Evolutionary conservation across 148 eudicot genomes (phyloP), one percentile per base, ranked within the genome.

Genomic region (Camellia sinensis): DNA sequence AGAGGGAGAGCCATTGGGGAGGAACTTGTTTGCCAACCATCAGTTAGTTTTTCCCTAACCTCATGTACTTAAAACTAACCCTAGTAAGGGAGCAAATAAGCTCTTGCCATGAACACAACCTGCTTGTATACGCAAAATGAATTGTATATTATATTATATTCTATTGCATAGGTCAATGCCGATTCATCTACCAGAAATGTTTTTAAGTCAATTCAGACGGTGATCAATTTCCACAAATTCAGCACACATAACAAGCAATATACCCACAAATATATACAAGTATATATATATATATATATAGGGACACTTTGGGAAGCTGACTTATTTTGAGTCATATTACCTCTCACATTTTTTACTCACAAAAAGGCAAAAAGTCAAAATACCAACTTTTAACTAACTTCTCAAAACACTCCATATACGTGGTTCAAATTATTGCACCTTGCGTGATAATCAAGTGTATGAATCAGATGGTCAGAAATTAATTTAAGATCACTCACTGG

Each of bases 401-500:
- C 1, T 29, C 37, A 29, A 29, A 29, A 29, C 37, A 29, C 37
- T 0, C 37, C 15, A 65, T 12, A 60, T 41, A 44, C 50, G 76
- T 62, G 78, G n/a, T 56, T 43, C 46, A 70, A 43, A 56, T 79
- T 45, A 70, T 70, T 71, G 22, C 82, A 71, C 53, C 56, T 79
- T 72, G 45, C 82, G 82, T 79, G 82, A 79, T 59, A 14, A 48
- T 44, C 7, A 10, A n/a, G 75, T 70, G 74, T 54, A 2, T 79
- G 67, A 79, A 70, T 59, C 43, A 44, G 41, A 44, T 14, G 57
- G 60, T 45, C 59, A 2, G 10, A 0, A 18, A 61, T 56, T 41
- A 3, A 45, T 56, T 67, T 79, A 21, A 79, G 50, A 22, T 41
- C 44, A 37, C 21, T 45, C 46, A 3, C 44, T 17, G 5, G 29